Evolutionary conservation across 139 green algal species (phyloP).

Genomic region (Chlorella sp.): DNA sequence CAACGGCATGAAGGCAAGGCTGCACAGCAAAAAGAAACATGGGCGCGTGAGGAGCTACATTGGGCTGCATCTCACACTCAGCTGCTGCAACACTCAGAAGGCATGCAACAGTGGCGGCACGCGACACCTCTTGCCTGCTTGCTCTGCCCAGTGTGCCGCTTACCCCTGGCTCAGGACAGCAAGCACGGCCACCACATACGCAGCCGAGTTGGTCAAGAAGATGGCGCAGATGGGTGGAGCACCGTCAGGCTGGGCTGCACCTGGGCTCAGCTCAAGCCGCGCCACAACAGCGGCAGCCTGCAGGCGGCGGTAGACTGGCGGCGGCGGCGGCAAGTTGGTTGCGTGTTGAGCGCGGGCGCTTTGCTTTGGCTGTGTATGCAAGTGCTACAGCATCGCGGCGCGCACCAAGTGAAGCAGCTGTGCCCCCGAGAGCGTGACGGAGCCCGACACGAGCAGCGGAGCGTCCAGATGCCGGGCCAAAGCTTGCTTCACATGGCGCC

Average conservation of each 20-base stretch:
- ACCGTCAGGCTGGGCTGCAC: background rate
- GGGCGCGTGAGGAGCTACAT: too few relatives aligned
- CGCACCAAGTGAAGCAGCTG: background rate
- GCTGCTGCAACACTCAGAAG: too few relatives aligned
- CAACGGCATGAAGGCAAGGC: conserved; percentile 54
- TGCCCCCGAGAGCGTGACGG: background rate
- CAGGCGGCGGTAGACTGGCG: background rate
- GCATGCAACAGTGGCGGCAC: background rate
- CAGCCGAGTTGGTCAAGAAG: conserved; percentile 35
- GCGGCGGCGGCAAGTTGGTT: background rate
- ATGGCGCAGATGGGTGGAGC: background rate
- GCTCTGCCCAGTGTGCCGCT: background rate
- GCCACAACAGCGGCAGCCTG: background rate
- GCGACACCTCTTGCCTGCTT: background rate
- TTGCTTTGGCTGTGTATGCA: background rate
- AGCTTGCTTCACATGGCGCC: background rate
- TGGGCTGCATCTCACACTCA: too few relatives aligned
- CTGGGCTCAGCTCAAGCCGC: background rate
- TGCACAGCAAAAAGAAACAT: conserved; percentile 17
- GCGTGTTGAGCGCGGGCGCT: too few relatives aligned
- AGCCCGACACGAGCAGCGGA: background rate
- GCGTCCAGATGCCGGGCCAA: background rate
- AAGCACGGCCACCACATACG: conserved; percentile 33
- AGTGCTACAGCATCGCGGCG: background rate
- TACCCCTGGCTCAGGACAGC: conserved; percentile 15